Conservation (phyloP, 2,329 filamentous ascomycete species). For the Colletotrichum euphorbiae region DNA sequence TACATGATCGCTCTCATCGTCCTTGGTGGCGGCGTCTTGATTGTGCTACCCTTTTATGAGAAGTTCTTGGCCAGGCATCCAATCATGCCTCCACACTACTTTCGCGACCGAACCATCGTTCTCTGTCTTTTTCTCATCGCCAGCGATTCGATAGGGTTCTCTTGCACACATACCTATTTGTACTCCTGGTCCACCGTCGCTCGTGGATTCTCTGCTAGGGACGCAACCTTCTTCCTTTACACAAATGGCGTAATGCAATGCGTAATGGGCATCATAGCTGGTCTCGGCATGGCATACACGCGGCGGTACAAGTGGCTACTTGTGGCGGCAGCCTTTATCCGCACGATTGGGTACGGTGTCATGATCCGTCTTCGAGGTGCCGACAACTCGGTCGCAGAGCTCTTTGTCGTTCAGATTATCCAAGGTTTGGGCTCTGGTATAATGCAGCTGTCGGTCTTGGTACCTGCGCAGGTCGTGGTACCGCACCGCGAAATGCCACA, state of each 20-base stretch:
- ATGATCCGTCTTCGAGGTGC: slow-evolving; percentile 52
- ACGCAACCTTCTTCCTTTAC: slow-evolving; percentile 48
- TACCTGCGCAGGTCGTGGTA: slow-evolving; percentile 43
- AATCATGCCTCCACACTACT: slow-evolving; percentile 57
- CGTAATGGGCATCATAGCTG: slow-evolving; percentile 54
- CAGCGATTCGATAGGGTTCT: slow-evolving; percentile 46
- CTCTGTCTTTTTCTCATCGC: slow-evolving; percentile 43
- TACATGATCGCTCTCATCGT: slow-evolving; percentile 60
- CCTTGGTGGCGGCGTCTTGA: slow-evolving; percentile 63
- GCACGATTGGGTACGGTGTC: slow-evolving; percentile 44
- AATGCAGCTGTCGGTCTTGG: slow-evolving; percentile 49
- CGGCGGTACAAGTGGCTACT: slow-evolving; percentile 49
- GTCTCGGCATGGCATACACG: slow-evolving; percentile 49
- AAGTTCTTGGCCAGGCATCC: slow-evolving; percentile 59
- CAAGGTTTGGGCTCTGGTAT: slow-evolving; percentile 45
- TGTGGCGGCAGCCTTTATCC: slow-evolving; percentile 47
- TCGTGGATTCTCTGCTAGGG: slow-evolving; percentile 43
- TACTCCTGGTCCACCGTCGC: slow-evolving; percentile 56
- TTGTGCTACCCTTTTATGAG: slow-evolving; percentile 59
- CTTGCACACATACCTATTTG: slow-evolving; percentile 54
- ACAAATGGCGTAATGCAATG: slow-evolving; percentile 52
- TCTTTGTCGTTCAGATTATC: slow-evolving; percentile 52
- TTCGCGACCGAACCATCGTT: slow-evolving; percentile 45
- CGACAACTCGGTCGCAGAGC: slow-evolving; percentile 47
- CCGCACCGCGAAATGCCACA: slow-evolving; percentile 49